Conservation (phyloP, 2,329 filamentous ascomycete genomes). For the Drechslerella coelobrocha region DNA sequence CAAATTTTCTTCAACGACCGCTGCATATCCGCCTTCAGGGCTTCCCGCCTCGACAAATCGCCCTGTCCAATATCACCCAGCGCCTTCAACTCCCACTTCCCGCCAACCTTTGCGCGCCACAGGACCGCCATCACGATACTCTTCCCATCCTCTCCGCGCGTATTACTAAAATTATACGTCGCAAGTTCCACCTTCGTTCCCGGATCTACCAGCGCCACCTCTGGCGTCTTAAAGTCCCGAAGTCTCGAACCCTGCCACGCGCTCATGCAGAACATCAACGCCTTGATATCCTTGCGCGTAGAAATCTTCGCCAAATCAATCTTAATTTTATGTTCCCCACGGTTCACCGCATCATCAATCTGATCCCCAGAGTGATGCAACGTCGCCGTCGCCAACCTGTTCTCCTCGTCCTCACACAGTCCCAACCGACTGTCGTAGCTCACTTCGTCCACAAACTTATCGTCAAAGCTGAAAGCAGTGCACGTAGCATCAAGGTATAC, state of each 20-base stretch:
- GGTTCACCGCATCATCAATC: constrained; percentile 13
- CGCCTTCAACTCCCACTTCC: constrained; percentile 48
- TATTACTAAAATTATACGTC: constrained; percentile 45
- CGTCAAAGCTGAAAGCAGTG: constrained; percentile 16
- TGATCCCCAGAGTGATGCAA: constrained; percentile 34
- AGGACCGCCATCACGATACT: constrained; percentile 45
- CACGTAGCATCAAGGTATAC: constrained; percentile 38
- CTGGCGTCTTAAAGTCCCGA: constrained; percentile 30
- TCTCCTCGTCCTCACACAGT: constrained; percentile 29
- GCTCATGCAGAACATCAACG: constrained; percentile 46
- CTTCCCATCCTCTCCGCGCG: constrained; percentile 27
- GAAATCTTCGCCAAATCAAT: constrained; percentile 20
- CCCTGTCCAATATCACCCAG: constrained; percentile 45
- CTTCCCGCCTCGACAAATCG: constrained; percentile 27
- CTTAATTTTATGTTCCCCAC: constrained; percentile 35
- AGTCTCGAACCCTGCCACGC: constrained; percentile 24
- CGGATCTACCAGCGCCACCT: constrained; percentile 35
- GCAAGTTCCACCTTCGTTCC: constrained; percentile 31
- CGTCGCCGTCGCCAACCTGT: constrained; percentile 17
- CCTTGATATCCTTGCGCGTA: constrained; percentile 18
- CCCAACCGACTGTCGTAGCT: constrained; percentile 11
- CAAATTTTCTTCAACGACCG: constrained; percentile 33
- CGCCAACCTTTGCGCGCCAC: constrained; percentile 18
- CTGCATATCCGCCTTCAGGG: constrained; percentile 29
- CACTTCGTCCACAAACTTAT: constrained; percentile 32